Percentiles rank a stretch among this genome's conserved stretches.
Evolutionary conservation across 352 stramenopile species (phyloP).

Genomic region (Phytophthora ramorum): DNA sequence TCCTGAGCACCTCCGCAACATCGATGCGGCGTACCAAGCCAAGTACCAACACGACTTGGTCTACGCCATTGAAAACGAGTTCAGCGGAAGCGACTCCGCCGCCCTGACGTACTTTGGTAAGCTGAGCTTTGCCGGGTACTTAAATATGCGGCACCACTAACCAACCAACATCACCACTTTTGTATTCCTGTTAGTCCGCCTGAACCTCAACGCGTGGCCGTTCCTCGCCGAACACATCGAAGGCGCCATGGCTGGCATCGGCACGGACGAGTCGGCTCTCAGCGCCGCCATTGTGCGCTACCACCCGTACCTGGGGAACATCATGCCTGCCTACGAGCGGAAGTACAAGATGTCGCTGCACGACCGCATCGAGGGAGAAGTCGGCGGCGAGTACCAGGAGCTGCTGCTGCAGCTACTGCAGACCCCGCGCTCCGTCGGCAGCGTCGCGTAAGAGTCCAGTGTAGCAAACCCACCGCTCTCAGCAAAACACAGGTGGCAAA

Average conservation of each 20-base stretch:
- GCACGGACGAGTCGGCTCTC: slow-evolving; percentile 74
- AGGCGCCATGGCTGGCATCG: slow-evolving; percentile 68
- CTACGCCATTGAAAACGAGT: slow-evolving; percentile 72
- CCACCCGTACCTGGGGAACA: slow-evolving; percentile 60
- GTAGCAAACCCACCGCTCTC: background rate
- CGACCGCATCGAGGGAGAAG: slow-evolving; percentile 63
- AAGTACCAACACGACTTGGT: slow-evolving; percentile 69
- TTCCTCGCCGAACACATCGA: slow-evolving; percentile 72
- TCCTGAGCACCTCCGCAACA: slow-evolving; percentile 62
- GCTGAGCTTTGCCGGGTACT: slow-evolving; percentile 1
- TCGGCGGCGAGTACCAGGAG: slow-evolving; percentile 65
- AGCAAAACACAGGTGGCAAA: background rate
- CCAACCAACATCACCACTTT: slow-evolving; percentile 14
- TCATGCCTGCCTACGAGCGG: slow-evolving; percentile 60
- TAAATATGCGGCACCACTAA: background rate
- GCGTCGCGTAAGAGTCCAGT: slow-evolving; percentile 32
- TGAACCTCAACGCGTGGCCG: slow-evolving; percentile 65
- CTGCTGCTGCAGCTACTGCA: slow-evolving; percentile 69
- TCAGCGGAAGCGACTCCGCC: slow-evolving; percentile 56
- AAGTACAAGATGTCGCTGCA: slow-evolving; percentile 69
- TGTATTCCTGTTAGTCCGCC: slow-evolving; percentile 33
- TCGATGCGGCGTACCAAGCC: slow-evolving; percentile 62
- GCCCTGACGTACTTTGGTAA: slow-evolving; percentile 66
- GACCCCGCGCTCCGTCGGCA: slow-evolving; percentile 40
- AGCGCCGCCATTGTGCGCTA: slow-evolving; percentile 75